Conservation (phyloP, 306 rosid genomes). For the Cicer judaicum region DNA sequence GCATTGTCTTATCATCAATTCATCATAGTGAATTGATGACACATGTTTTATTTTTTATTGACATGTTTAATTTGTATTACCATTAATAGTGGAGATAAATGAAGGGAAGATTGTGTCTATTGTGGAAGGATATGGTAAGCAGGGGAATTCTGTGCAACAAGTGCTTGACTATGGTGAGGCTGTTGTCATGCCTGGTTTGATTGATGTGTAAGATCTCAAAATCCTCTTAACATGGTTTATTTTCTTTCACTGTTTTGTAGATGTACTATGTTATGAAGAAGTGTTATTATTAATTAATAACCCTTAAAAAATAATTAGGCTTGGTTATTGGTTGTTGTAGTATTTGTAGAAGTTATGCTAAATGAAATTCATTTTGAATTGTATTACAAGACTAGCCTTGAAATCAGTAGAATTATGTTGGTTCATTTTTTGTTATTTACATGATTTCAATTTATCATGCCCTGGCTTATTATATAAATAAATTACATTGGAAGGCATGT, state of each 20-base stretch:
- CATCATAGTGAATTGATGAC: not conserved
- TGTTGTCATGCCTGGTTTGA: constrained; percentile 92
- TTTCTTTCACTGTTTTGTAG: constrained; percentile 22
- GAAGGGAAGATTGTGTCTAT: constrained; percentile 73
- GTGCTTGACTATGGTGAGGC: constrained; percentile 81
- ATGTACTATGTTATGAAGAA: constrained; percentile 11
- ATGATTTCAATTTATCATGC: not conserved
- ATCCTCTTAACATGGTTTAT: not conserved
- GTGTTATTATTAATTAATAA: too few relatives aligned
- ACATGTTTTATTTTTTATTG: constrained; percentile 7
- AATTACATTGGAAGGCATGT: constrained; percentile 66
- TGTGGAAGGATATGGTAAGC: constrained; percentile 60
- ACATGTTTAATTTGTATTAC: constrained; percentile 33
- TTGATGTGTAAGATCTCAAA: constrained; percentile 75
- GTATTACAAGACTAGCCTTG: not conserved
- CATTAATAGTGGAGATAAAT: constrained; percentile 76
- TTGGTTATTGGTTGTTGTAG: too few relatives aligned
- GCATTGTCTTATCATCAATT: not conserved
- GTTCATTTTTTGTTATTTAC: constrained; percentile 21
- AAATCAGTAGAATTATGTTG: constrained; percentile 26
- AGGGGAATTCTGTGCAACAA: constrained; percentile 49
- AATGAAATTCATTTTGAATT: not conserved
- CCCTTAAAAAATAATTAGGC: too few relatives aligned
- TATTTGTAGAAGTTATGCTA: too few relatives aligned
- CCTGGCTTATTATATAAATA: constrained; percentile 10